Percentiles rank a stretch among this genome's conserved stretches.
phyloP scores from a whole-genome alignment of 1,139 yeast genomes.

The Yamadazyma taylorii region DNA sequence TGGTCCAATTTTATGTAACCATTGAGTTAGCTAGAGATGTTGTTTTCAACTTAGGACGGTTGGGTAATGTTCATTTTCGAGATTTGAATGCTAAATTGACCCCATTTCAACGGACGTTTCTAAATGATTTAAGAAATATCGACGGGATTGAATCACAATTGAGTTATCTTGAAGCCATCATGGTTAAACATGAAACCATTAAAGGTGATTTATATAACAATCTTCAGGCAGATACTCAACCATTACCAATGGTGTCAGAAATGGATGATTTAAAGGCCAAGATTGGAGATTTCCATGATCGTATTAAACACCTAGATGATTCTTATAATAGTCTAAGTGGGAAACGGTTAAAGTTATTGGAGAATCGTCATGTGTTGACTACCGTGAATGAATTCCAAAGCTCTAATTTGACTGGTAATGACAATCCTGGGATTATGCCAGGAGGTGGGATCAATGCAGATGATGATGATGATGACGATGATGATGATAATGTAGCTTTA shows the following conservation, averaged over 20 bases:
- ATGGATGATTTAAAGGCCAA: constrained; percentile 29
- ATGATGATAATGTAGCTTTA: constrained; percentile 35
- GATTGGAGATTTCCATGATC: constrained; percentile 23
- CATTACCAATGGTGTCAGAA: constrained; percentile 32
- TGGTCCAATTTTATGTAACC: constrained; percentile 91
- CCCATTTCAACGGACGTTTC: constrained; percentile 84
- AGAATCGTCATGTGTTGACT: constrained; percentile 34
- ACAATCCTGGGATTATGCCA: constrained; percentile 3
- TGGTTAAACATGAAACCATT: constrained; percentile 33
- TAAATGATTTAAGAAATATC: constrained; percentile 69
- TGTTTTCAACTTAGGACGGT: constrained; percentile 75
- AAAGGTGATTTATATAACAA: constrained; percentile 27
- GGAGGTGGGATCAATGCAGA: constrained; percentile 9
- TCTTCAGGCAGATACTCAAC: constrained; percentile 25
- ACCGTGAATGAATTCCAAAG: constrained; percentile 33
- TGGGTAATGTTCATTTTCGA: constrained; percentile 85
- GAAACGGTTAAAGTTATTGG: constrained; percentile 27
- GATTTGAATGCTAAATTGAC: constrained; percentile 80
- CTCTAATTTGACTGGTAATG: constrained; percentile 12
- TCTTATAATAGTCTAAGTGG: constrained; percentile 26
- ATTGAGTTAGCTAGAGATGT: constrained; percentile 86
- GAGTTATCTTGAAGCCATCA: constrained; percentile 29
- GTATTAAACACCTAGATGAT: constrained; percentile 36
- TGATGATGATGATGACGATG: constrained; percentile 11
- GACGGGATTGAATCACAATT: constrained; percentile 35